Conservation (phyloP, 192 early-diverging fungal species). For the Backusella mclennaniae region DNA sequence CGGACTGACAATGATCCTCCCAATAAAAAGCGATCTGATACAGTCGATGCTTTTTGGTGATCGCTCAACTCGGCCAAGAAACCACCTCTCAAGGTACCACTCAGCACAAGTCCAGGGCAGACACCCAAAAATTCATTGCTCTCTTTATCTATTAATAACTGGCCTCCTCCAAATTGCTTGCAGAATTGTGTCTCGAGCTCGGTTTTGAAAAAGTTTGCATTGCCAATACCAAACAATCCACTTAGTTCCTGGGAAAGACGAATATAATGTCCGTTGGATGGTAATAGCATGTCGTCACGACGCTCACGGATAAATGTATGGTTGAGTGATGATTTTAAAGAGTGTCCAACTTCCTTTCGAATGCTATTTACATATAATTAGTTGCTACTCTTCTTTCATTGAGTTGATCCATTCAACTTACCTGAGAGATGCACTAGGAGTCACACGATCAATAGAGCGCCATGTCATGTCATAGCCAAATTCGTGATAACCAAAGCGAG, state of each 20-base stretch:
- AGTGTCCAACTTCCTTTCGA: conserved; percentile 36
- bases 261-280: conserved; percentile 66
- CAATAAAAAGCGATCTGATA: conserved; percentile 84
- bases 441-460: conserved; percentile 70
- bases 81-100: conserved; percentile 18
- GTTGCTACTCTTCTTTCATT: not conserved
- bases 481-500: conserved; percentile 59
- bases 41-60: conserved; percentile 58
- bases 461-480: conserved; percentile 70
- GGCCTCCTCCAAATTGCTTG: conserved; percentile 26
- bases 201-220: conserved; percentile 67
- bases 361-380: conserved; percentile 18
- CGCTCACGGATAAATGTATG: conserved; percentile 68
- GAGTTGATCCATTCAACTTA: not conserved
- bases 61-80: conserved; percentile 38
- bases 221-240: conserved; percentile 75
- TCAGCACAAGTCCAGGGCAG: conserved; percentile 29
- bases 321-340: conserved; percentile 77
- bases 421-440: conserved; percentile 59
- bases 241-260: conserved; percentile 64
- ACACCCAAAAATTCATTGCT: conserved; percentile 14
- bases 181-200: conserved; percentile 57
- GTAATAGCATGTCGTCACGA: conserved; percentile 81
- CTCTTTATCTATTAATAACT: conserved; percentile 21
- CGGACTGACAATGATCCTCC: conserved; percentile 85